Evolutionary conservation across 208 protist genomes (phyloP), one percentile per base, ranked within the genome.

Genomic region (Acanthamoeba castellanii): DNA sequence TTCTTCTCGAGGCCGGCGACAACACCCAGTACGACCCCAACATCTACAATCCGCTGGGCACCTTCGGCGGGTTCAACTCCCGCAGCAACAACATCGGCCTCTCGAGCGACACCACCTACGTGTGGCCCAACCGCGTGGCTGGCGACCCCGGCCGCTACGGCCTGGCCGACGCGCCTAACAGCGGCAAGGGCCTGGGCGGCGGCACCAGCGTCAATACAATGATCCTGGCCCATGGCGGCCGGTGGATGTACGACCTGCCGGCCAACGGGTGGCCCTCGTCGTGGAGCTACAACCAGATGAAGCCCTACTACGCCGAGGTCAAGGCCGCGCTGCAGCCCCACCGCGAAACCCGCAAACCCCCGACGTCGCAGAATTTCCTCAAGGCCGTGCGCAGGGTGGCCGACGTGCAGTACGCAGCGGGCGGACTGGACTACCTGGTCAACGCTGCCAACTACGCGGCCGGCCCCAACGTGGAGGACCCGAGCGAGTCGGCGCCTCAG

Each of bases 1-100:
- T 70, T 11, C 61, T 70, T 11, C 20, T 70, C 61, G 61, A 70
- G n/a, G 61, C 61, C 61, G 61, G 61, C 61, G 61, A 70, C 1
- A 70, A 70, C 61, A 70, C 61, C 8, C 61, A 70, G n/a, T 70
- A 70, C 61, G 61, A 70, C 61, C 61, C 61, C 27, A 70, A 70
- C 61, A 70, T 70, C n/a, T 70, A 70, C 61, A 70, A 70, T 4
- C 61, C 61, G 20, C 61, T 70, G 27, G 61, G 61, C 61, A 32
- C n/a, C 20, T 70, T 70, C 27, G 61, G 61, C 25, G 7, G 20
- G 2, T 70, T 70, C n/a, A 70, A 70, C 61, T 8, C 61, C 20
- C 20, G n/a, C 0, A 70, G 61, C 61, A 70, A 70, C 61, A 70
- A 70, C 61, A 70, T 70, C 61, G 61, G 61, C 61, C 61, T 70